Evolutionary conservation across 805 yeast genomes (phyloP).

Genomic region (Teunomyces aglyptinius): DNA sequence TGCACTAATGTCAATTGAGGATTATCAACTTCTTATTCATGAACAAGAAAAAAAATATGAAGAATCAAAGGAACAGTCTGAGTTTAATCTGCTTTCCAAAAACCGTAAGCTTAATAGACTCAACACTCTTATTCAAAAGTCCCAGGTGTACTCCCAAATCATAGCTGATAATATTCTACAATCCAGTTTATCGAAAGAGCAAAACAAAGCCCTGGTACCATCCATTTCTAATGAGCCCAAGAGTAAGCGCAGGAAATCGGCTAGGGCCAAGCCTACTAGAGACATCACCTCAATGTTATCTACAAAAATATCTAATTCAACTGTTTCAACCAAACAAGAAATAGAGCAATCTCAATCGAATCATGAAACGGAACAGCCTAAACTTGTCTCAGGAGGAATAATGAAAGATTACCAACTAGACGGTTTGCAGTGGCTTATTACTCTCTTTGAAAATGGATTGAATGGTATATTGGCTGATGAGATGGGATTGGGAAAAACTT

Average conservation of each 20-base stretch:
- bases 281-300: conserved; percentile 14
- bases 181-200: conserved; percentile 28
- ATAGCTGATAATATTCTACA: conserved; percentile 75
- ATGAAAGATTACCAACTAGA: conserved; percentile 84
- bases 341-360: conserved; percentile 25
- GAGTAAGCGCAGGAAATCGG: neutral
- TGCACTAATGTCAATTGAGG: conserved; percentile 1
- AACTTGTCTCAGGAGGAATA: conserved; percentile 42
- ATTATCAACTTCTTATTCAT: conserved; percentile 4
- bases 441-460: conserved; percentile 87
- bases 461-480: conserved; percentile 97
- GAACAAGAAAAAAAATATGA: neutral
- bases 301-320: conserved; percentile 14
- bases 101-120: conserved; percentile 63
- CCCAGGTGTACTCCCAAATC: conserved; percentile 83
- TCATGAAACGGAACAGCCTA: conserved; percentile 24
- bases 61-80: conserved; percentile 28
- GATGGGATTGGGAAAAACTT: conserved; percentile 95
- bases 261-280: neutral
- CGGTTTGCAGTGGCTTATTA: conserved; percentile 87
- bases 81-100: conserved; percentile 45
- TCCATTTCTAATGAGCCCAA: neutral
- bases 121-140: conserved; percentile 75
- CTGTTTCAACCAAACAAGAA: conserved; percentile 19
- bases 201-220: conserved; percentile 45